Evolutionary conservation across 331 rosid species (phyloP).

Genomic region (Acacia pycnantha): DNA sequence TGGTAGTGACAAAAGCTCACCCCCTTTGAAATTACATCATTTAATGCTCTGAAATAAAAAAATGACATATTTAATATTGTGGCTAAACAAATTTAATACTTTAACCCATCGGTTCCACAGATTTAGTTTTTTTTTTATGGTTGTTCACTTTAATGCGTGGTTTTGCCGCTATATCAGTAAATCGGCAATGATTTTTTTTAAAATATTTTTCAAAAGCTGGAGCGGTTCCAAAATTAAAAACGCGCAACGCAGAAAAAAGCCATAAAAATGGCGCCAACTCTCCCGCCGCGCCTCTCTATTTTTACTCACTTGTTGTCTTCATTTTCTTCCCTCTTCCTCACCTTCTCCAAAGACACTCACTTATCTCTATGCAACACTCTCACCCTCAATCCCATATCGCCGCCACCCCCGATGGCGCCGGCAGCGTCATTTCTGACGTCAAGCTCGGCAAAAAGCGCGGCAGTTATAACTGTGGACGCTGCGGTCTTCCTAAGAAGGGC

Average conservation of each 20-base stretch:
- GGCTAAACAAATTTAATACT: no score
- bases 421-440: slow-evolving; percentile 24
- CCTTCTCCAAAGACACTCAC: not conserved
- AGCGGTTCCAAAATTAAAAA: not conserved
- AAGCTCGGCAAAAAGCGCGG: slow-evolving; percentile 79
- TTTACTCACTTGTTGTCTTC: not conserved
- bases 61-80: no score
- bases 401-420: slow-evolving; percentile 21
- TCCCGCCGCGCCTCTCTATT: slow-evolving; percentile 34
- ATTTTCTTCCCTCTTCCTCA: not conserved
- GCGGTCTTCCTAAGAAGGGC: slow-evolving; percentile 93
- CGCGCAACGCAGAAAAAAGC: not conserved
- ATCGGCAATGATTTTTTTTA: not conserved
- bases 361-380: slow-evolving; percentile 48
- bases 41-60: no score
- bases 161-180: not conserved
- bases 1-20: no score
- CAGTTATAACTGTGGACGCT: slow-evolving; percentile 83
- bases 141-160: not conserved
- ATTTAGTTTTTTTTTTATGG: not conserved
- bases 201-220: not conserved
- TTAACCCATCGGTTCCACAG: no score
- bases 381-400: slow-evolving; percentile 35
- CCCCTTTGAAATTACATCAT: no score
- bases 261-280: slow-evolving; percentile 34